These are phyloP conservation scores for Nicotiana otophora DNA, from an alignment of 257 asterid species.

Conservation along the genomic window DNA sequence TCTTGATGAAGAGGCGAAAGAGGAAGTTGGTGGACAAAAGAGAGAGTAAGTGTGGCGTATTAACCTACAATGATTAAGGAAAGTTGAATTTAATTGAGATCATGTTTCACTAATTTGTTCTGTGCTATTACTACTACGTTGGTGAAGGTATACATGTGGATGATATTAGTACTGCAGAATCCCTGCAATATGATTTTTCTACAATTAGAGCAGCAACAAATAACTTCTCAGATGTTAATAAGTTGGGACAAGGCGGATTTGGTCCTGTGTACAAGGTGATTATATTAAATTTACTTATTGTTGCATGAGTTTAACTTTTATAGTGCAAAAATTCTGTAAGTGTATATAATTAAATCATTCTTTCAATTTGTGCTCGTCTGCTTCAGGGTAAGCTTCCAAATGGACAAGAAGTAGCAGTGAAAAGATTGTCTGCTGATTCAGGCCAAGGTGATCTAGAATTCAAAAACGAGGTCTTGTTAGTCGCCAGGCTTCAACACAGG, in stretches of 20 bases:
- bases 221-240: constrained; percentile 19
- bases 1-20: not conserved
- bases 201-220: constrained; percentile 8
- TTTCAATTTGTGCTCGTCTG: not conserved
- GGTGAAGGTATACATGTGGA: not conserved
- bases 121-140: not conserved
- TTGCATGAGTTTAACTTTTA: not conserved
- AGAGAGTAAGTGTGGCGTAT: not conserved
- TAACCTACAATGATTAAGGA: not conserved
- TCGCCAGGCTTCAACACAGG: constrained; percentile 25
- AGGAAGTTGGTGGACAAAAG: not conserved
- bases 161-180: constrained; percentile 9
- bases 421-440: constrained; percentile 15
- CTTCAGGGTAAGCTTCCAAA: constrained; percentile 17
- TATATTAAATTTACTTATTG: not conserved
- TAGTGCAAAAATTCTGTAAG: not conserved
- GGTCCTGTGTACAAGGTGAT: constrained; percentile 26
- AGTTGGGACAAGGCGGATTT: constrained; percentile 21
- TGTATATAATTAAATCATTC: too few species aligned
- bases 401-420: constrained; percentile 26
- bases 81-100: not conserved
- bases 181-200: constrained; percentile 18
- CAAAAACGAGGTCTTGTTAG: constrained; percentile 16
- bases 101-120: not conserved
- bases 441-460: constrained; percentile 16